Base-by-base conservation (phyloP, 495 filamentous ascomycete species). In the Pyrenula aspistea region DNA sequence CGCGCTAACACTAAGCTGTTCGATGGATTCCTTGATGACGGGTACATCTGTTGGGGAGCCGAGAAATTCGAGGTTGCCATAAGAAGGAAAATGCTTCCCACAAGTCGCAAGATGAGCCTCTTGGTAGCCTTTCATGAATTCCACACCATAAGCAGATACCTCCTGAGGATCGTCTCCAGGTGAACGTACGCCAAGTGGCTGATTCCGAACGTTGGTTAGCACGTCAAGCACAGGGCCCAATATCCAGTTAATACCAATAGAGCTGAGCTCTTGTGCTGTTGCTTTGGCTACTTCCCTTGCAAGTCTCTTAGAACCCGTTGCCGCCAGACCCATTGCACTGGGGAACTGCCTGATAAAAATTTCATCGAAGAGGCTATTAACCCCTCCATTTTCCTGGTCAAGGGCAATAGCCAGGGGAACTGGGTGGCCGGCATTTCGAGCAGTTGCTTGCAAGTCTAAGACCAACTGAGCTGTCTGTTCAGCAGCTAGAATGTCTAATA, bases 341-440 rank as follows among this genome's bases (percentile, higher is more conserved):
- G 90, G 90, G 60, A 91, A 95, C 65, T 95, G 90, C 57, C 88
- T 86, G 61, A 95, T 88, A 68, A 87, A 91, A 58, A 89, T 86
- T 60, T 92, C 88, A 72, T 95, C 90, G 64, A 89, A 95, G 15
- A 95, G 76, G 68, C 88, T 92, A 71, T 95, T 95, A 63, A 95
- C 89, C 2, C 90, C 90, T 52, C 90, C 90, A 86, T 95, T 95
- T 67, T 95, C 90, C 63, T 95, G 90, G 65, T 95, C 90, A 36
- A 95, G 65, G 12, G 87, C 88, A 62, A 95, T 95, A 56, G 89
- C 73, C 23, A 95, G 71, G 12, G 90, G 90, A 2, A 91, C 83
- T 1, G 85, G 85, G 67, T 95, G 90, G 49, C 89, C 88, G 55
- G 90, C 86, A 73, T 92, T 77, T 64, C 86, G 85, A 23, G 90